Evolutionary conservation across 1,284 basidiomycete species (phyloP), one percentile per base, ranked within the genome.

Genomic region (Tilletia setariae): DNA sequence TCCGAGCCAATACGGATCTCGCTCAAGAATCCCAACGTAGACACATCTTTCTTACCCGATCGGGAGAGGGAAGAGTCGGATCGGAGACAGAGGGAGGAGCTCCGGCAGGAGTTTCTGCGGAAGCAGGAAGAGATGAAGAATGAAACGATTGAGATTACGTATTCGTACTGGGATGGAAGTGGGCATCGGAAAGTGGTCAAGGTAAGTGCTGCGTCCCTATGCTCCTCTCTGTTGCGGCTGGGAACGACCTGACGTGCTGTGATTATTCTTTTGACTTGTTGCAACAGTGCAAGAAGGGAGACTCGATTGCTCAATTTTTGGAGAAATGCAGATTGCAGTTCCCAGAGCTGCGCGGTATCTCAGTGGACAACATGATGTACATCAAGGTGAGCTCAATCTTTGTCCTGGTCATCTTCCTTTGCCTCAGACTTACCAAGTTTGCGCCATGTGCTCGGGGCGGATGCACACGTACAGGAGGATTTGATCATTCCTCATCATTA

Each of bases 141-240:
- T 51, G 94, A 95, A 76, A 90, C 92, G 30, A 91, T 97, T 67
- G 92, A 95, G 81, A 88, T 97, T 74, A 90, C 90, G 0, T 99
- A 98, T 81, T 96, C 93, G 0, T 98, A 90, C 84, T 99, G 96
- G 96, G 95, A 99, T 80, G 95, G 95, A 3, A 94, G 90, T 77
- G 96, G 96, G 0, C 96, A 98, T 84, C 87, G 95, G 51, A 97
- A 95, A 85, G 90, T 89, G 43, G 94, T 96, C 19, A 87, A 86
- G 77, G 94, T 95, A 81, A 83, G 91, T 86, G 19, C 19, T 49
- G 11, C 47, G n/a, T 49, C 16, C 47, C 47, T 49, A 15, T 46
- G 1, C 44, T n/a, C n/a, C n/a, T 1, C n/a, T 46, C 44, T 46
- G 44, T 15, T 15, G 11, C 43, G 43, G 43, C 9, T 46, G 44